Evolutionary conservation across 176 grass and related monocot genomes (phyloP), one percentile per base, ranked within the genome.

Genomic region (Tuctoria greenei): DNA sequence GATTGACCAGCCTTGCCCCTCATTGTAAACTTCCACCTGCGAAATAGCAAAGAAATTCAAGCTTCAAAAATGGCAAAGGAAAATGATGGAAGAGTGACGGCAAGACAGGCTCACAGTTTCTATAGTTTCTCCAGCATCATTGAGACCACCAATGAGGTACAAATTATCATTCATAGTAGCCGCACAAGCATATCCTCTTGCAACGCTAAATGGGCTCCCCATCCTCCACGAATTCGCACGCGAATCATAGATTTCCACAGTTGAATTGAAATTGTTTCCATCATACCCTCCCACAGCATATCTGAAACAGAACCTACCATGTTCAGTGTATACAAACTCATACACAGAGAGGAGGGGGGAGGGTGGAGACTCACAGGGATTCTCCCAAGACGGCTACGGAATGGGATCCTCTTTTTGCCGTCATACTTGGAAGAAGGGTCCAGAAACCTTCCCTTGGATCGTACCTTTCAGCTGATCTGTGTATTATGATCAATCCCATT

Each of bases 401-500:
- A 25, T 82, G 86, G 60, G 81, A 97, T 60, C 81, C 91, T 86
- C 91, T 88, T 85, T 79, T 91, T 64, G 45, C 59, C 26, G 16
- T 76, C 95, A 97, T 92, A 78, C 73, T 84, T 81, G 91, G 81
- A 61, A 93, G 74, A 59, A 78, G 73, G 25, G 71, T 54, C 95
- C 95, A 97, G 72, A 79, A 90, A 47, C 91, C 95, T 87, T 97
- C 95, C 72, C 95, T 89, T 61, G 95, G 95, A 89, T 97, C 95
- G 39, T 82, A 97, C 72, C 91, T 89, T 89, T 97, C 95, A 58
- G 79, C 72, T 68, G 95, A 89, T 38, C 95, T 97, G 83, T 67
- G 63, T 41, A 67, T 74, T 69, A 61, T 7, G 35, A 47, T 54
- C 10, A 79, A 79, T 55, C 57, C 68, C 18, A 38, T 71, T 85